Conservation (phyloP, 2,329 filamentous ascomycete species). For the Penicillium sp. region DNA sequence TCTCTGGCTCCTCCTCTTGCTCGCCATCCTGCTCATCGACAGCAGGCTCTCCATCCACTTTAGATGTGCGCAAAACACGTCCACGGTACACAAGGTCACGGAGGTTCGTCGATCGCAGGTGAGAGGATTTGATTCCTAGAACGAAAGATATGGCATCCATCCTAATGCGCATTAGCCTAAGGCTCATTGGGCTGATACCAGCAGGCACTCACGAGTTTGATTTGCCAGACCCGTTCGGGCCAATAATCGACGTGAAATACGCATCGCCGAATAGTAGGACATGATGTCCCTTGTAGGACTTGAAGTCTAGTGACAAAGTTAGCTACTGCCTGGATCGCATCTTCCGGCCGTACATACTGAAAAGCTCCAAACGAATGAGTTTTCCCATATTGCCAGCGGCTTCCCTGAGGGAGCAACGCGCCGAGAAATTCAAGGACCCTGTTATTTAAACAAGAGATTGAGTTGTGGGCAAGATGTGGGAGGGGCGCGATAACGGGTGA, state of each 20-base stretch:
- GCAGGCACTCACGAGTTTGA: slow-evolving; percentile 77
- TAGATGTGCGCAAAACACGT: slow-evolving; percentile 85
- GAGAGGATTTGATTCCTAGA: slow-evolving; percentile 96
- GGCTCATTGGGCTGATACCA: not conserved
- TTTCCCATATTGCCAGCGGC: slow-evolving; percentile 75
- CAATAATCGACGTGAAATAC: slow-evolving; percentile 98
- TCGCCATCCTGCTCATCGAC: slow-evolving; percentile 63
- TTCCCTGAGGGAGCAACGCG: slow-evolving; percentile 25
- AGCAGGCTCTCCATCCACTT: slow-evolving; percentile 74
- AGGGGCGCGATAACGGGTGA: slow-evolving; percentile 28
- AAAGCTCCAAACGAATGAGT: slow-evolving; percentile 89
- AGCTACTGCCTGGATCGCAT: slow-evolving; percentile 19
- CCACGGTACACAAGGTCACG: slow-evolving; percentile 96
- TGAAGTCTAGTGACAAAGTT: slow-evolving; percentile 71
- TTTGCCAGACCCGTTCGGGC: slow-evolving; percentile 98
- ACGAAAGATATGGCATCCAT: slow-evolving; percentile 99
- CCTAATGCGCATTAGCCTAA: slow-evolving; percentile 48
- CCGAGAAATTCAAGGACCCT: slow-evolving; percentile 13
- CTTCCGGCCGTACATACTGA: slow-evolving; percentile 63
- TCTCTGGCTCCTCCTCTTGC: slow-evolving; percentile 59
- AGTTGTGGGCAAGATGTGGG: slow-evolving; percentile 14
- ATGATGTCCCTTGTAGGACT: slow-evolving; percentile 98
- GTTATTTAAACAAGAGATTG: slow-evolving; percentile 18
- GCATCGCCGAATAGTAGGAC: slow-evolving; percentile 92
- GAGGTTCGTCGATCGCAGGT: slow-evolving; percentile 88